These are phyloP conservation scores for Penicillium sp. DNA, from an alignment of 2,329 filamentous ascomycete genomes.

Conservation along the genomic window DNA sequence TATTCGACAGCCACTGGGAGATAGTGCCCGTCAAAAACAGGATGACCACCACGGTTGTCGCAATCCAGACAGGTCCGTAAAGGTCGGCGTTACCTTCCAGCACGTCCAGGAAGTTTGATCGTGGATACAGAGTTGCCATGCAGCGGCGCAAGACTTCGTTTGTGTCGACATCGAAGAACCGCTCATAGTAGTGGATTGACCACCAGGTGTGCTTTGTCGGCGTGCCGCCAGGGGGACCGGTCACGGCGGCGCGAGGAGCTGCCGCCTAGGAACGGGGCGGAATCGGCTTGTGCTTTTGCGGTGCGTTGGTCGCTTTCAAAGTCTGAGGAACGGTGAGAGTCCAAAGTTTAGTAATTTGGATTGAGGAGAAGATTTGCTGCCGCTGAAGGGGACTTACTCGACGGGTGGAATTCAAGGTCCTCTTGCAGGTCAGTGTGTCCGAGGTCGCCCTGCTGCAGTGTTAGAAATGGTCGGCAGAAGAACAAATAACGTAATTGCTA, in stretches of 20 bases:
- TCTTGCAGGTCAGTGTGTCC: conserved; percentile 98
- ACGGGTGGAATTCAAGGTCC: conserved; percentile 98
- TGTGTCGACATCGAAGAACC: conserved; percentile 98
- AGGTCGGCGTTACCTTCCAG: conserved; percentile 95
- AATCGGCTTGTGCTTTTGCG: conserved; percentile 49
- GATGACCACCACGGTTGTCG: conserved; percentile 93
- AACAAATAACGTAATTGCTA: conserved; percentile 22
- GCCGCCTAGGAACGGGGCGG: conserved; percentile 51
- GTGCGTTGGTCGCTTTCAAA: conserved; percentile 63
- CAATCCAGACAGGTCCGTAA: conserved; percentile 98
- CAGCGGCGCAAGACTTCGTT: conserved; percentile 83
- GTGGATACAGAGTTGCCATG: conserved; percentile 82
- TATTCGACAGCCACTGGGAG: conserved; percentile 76
- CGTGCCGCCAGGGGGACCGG: conserved; percentile 40
- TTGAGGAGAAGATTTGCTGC: neutral
- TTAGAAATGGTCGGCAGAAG: conserved; percentile 9
- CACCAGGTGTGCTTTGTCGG: conserved; percentile 83
- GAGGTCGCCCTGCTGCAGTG: conserved; percentile 72
- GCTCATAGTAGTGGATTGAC: conserved; percentile 89
- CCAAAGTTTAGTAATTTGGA: neutral
- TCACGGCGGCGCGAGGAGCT: conserved; percentile 41
- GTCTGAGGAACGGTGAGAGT: conserved; percentile 42
- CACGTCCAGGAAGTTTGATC: conserved; percentile 93
- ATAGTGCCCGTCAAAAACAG: conserved; percentile 94
- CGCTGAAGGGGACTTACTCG: conserved; percentile 51